Conservation (phyloP, 2,329 filamentous ascomycete genomes). For the Fusarium siculi region DNA sequence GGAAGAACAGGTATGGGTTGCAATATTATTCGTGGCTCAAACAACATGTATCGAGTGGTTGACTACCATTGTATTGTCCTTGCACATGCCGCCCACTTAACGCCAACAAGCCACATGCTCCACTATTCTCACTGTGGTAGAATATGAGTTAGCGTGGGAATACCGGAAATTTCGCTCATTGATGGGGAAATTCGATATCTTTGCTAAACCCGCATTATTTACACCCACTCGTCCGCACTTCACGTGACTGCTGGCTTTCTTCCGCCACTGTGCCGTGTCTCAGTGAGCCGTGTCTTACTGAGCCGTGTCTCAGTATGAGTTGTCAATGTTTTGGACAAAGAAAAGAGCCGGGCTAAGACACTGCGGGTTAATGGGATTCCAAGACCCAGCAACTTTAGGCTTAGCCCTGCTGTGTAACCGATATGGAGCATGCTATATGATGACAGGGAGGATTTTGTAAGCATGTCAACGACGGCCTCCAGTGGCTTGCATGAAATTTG, state of each 20-base stretch:
- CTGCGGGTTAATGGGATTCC: not conserved
- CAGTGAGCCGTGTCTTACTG: not conserved
- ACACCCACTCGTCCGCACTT: not conserved
- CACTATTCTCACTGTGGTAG: not conserved
- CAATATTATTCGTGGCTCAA: not conserved
- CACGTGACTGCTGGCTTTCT: not conserved
- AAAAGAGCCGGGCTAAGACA: not conserved
- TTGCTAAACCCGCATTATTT: not conserved
- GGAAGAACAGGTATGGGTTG: not conserved
- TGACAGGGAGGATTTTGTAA: not conserved
- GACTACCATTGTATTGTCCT: not conserved
- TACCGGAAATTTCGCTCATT: not conserved
- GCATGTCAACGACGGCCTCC: not conserved
- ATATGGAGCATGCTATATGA: not conserved
- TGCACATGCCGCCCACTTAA: too few relatives aligned
- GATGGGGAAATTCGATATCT: not conserved
- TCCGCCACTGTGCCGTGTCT: not conserved
- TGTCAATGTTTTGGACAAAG: not conserved
- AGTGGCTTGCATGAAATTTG: not conserved
- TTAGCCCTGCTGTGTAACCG: not conserved
- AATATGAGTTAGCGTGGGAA: not conserved
- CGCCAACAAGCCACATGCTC: not conserved
- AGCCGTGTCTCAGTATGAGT: not conserved
- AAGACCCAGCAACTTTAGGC: not conserved
- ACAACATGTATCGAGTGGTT: not conserved